These are phyloP conservation scores for Hirschioporus abietinus DNA, from an alignment of 768 basidiomycete genomes.

Conservation along the genomic window DNA sequence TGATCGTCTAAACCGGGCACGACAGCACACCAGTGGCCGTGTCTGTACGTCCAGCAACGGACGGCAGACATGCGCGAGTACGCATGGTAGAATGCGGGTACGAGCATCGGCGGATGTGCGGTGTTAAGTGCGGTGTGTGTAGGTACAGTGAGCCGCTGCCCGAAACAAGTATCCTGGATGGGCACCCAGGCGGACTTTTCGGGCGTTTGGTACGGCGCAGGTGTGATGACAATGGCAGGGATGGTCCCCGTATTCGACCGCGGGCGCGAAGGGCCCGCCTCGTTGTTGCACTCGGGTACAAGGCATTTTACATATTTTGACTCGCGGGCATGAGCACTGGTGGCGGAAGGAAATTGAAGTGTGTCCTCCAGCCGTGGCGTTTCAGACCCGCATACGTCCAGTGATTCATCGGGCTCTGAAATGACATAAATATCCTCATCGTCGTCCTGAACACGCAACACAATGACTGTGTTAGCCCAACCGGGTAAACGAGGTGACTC, in stretches of 20 bases:
- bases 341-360: background rate
- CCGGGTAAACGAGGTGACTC: background rate
- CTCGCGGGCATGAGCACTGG: background rate
- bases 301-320: background rate
- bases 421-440: background rate
- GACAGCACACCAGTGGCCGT: slow-evolving; percentile 51
- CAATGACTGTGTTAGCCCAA: background rate
- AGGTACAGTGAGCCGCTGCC: slow-evolving; percentile 45
- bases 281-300: background rate
- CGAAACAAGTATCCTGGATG: slow-evolving; percentile 50
- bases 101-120: slow-evolving; percentile 39
- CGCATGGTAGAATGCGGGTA: slow-evolving; percentile 3
- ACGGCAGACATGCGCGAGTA: slow-evolving; percentile 23
- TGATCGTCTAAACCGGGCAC: slow-evolving; percentile 46
- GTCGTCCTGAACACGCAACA: background rate
- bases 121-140: slow-evolving; percentile 41
- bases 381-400: background rate
- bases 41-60: slow-evolving; percentile 41
- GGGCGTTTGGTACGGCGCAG: slow-evolving; percentile 34
- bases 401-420: background rate
- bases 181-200: slow-evolving; percentile 44
- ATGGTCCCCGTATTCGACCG: slow-evolving; percentile 14
- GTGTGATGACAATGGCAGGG: slow-evolving; percentile 49
- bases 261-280: background rate
- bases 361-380: background rate